phyloP scores from a whole-genome alignment of 2,329 filamentous ascomycete genomes.

The Claviceps fusiformis region DNA sequence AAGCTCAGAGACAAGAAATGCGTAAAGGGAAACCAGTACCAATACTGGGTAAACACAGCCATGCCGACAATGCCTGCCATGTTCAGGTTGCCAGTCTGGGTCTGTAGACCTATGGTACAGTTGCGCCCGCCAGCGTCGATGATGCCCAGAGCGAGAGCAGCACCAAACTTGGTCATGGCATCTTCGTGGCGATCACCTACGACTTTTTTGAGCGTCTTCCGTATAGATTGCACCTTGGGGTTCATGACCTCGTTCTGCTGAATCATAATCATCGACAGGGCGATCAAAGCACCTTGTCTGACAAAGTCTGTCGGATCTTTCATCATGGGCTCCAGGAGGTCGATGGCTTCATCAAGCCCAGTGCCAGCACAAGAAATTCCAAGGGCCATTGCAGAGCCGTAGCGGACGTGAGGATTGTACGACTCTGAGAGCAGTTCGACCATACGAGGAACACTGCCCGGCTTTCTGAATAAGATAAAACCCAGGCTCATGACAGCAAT shows the following conservation, averaged over 20 bases:
- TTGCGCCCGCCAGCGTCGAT: slow-evolving; percentile 97
- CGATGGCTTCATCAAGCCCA: slow-evolving; percentile 88
- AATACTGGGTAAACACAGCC: slow-evolving; percentile 97
- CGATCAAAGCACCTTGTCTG: slow-evolving; percentile 86
- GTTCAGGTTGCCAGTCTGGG: slow-evolving; percentile 95
- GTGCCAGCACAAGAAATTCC: slow-evolving; percentile 97
- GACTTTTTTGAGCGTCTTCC: slow-evolving; percentile 89
- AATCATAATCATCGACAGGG: slow-evolving; percentile 96
- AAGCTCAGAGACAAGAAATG: slow-evolving; percentile 95
- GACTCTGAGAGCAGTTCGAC: slow-evolving; percentile 96
- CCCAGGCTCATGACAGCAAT: slow-evolving; percentile 96
- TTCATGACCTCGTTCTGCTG: slow-evolving; percentile 99
- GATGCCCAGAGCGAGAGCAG: slow-evolving; percentile 84
- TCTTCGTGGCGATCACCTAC: slow-evolving; percentile 92
- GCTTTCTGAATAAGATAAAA: slow-evolving; percentile 97
- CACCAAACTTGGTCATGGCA: slow-evolving; percentile 98
- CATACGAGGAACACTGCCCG: slow-evolving; percentile 94
- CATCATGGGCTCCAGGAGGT: slow-evolving; percentile 96
- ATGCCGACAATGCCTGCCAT: slow-evolving; percentile 97
- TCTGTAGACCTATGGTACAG: slow-evolving; percentile 95
- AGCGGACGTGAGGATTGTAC: slow-evolving; percentile 96
- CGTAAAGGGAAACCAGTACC: slow-evolving; percentile 99
- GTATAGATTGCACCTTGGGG: slow-evolving; percentile 80
- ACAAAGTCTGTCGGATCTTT: slow-evolving; percentile 99
- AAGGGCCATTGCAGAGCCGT: slow-evolving; percentile 94